Evolutionary conservation across 495 filamentous ascomycete species (phyloP).

Genomic region (Chaetomium tenue): DNA sequence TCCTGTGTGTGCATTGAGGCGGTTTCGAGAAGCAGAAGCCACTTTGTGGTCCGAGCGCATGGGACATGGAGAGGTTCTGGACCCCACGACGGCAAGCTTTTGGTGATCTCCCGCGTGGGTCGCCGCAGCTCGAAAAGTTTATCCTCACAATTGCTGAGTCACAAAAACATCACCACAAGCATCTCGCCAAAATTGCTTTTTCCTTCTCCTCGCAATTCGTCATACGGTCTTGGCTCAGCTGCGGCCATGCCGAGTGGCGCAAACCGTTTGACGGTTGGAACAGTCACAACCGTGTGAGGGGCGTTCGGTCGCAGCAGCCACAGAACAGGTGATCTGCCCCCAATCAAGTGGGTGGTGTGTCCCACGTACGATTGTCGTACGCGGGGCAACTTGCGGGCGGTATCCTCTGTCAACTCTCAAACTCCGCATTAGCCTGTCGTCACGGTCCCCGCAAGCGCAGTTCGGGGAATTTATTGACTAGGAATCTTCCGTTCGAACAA

Average conservation of each 20-base stretch:
- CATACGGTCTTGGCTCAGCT: conserved; percentile 11
- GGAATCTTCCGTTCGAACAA: background rate
- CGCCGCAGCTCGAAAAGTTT: background rate
- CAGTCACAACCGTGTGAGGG: conserved; percentile 8
- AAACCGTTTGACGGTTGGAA: background rate
- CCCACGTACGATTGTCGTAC: background rate
- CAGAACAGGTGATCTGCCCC: conserved; percentile 16
- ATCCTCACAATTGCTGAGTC: conserved; percentile 2
- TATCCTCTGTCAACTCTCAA: too few relatives aligned
- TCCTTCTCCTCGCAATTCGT: background rate
- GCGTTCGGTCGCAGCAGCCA: conserved; percentile 16
- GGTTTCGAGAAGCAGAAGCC: background rate
- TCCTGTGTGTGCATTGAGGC: too few relatives aligned
- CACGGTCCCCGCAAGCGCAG: background rate
- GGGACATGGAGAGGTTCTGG: background rate
- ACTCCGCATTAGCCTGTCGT: background rate
- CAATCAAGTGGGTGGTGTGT: background rate
- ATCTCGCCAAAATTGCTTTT: background rate
- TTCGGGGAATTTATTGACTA: background rate
- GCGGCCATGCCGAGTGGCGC: background rate
- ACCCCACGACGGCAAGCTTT: background rate
- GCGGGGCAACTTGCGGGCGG: background rate
- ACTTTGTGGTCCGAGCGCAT: background rate
- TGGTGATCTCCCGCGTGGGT: conserved; percentile 11
- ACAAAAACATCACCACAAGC: background rate